Evolutionary conservation across 2,329 filamentous ascomycete genomes (phyloP).

Genomic region (Sphaerulina populicola): DNA sequence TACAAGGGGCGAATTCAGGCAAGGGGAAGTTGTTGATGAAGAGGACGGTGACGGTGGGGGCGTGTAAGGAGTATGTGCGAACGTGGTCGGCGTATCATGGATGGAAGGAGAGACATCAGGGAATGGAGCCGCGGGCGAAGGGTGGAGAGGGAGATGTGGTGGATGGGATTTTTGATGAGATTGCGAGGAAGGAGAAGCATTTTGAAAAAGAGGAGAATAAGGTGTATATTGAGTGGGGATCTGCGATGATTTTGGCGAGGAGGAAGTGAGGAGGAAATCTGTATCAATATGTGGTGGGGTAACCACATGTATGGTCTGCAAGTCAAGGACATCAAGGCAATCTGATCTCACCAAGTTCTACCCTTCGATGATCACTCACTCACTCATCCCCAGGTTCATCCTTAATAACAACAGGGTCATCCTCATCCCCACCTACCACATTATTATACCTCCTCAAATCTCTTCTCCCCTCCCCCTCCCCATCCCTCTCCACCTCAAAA

Average conservation of each 20-base stretch:
- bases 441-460: constrained; percentile 20
- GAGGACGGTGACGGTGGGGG: constrained; percentile 48
- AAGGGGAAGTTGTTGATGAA: constrained; percentile 45
- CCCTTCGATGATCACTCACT: no score
- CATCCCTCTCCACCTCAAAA: constrained; percentile 35
- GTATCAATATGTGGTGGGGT: background rate
- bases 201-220: constrained; percentile 47
- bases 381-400: constrained; percentile 29
- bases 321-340: no score
- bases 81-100: constrained; percentile 54
- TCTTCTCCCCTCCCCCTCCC: constrained; percentile 23
- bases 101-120: constrained; percentile 52
- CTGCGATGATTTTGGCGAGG: constrained; percentile 51
- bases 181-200: constrained; percentile 44
- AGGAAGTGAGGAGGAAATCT: constrained; percentile 24
- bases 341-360: no score
- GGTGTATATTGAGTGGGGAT: constrained; percentile 55
- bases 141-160: constrained; percentile 54
- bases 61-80: constrained; percentile 53
- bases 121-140: constrained; percentile 42
- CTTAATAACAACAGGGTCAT: constrained; percentile 28
- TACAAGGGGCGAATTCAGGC: constrained; percentile 34
- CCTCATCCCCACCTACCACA: constrained; percentile 19
- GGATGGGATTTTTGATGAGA: constrained; percentile 55
- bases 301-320: no score